Conservation (phyloP, 768 basidiomycete genomes). For the Collybia nuda region DNA sequence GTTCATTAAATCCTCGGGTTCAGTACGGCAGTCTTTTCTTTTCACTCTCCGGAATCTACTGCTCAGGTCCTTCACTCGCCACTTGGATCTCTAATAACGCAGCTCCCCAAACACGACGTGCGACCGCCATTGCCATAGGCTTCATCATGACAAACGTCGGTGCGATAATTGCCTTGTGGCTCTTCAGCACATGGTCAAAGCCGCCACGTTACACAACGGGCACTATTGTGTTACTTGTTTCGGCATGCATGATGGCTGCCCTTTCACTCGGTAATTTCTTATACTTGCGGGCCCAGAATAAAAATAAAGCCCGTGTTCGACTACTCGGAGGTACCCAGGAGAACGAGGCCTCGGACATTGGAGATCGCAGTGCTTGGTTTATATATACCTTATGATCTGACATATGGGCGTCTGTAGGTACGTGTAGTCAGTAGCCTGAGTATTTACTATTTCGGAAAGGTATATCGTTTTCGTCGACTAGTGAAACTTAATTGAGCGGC, state of each 20-base stretch:
- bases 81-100: constrained; percentile 68
- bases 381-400: constrained; percentile 39
- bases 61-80: constrained; percentile 47
- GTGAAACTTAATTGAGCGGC: too few species aligned
- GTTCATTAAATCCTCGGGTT: constrained; percentile 30
- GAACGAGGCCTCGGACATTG: constrained; percentile 41
- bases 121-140: constrained; percentile 57
- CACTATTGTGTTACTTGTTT: constrained; percentile 38
- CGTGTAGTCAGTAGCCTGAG: too few species aligned
- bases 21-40: constrained; percentile 61
- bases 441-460: too few species aligned
- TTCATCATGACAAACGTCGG: constrained; percentile 60
- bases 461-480: too few species aligned
- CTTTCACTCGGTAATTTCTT: constrained; percentile 33
- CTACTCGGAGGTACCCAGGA: constrained; percentile 18
- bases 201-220: constrained; percentile 50
- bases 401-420: too few species aligned
- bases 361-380: constrained; percentile 57
- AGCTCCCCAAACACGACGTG: constrained; percentile 53
- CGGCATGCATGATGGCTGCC: constrained; percentile 38
- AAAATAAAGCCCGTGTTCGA: constrained; percentile 40
- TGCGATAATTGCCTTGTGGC: constrained; percentile 62
- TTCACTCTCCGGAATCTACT: constrained; percentile 50
- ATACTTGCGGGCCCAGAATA: constrained; percentile 44
- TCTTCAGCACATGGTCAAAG: constrained; percentile 48